A percentile compares a stretch with the other conserved stretches of the same genome.
Evolutionary conservation across 106 monocot genomes (phyloP).

Genomic region (Apostasia shenzhenica): DNA sequence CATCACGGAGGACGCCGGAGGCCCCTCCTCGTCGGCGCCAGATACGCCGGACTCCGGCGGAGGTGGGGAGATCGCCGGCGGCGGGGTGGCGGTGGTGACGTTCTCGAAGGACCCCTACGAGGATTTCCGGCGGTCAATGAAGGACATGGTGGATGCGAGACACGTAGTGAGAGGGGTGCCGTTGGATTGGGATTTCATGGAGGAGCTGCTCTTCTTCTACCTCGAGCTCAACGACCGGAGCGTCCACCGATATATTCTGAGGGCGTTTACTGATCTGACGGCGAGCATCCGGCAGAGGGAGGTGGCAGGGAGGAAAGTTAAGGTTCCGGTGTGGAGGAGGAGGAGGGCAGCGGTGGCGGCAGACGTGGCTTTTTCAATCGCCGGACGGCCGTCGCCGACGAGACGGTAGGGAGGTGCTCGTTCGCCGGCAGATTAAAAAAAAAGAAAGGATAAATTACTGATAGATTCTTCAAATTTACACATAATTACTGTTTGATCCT

Average conservation of each 20-base stretch:
- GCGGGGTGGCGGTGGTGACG: conserved; percentile 34
- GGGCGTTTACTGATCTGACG: conserved; percentile 59
- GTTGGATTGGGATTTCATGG: conserved; percentile 92
- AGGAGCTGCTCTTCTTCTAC: conserved; percentile 74
- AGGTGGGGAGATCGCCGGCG: conserved; percentile 1
- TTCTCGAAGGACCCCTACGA: conserved; percentile 56
- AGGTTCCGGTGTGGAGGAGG: conserved; percentile 1
- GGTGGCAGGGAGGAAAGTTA: not conserved
- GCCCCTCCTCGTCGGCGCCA: conserved; percentile 6
- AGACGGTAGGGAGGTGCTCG: not conserved
- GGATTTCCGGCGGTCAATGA: conserved; percentile 59
- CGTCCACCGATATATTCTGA: conserved; percentile 63
- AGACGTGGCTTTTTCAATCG: conserved; percentile 1
- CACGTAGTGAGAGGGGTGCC: conserved; percentile 7
- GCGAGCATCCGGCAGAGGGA: conserved; percentile 21
- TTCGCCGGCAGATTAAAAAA: too few species aligned
- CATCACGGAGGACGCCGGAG: not conserved
- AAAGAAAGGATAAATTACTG: too few species aligned
- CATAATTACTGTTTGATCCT: too few species aligned
- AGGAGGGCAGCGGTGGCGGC: not conserved
- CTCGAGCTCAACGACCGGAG: conserved; percentile 68
- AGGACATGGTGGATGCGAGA: conserved; percentile 42
- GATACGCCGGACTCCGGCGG: not conserved
- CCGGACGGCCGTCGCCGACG: not conserved
- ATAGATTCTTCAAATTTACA: too few species aligned